These are phyloP conservation scores for Diaporthe destruens DNA, from an alignment of 2,329 filamentous ascomycete species.

Conservation along the genomic window DNA sequence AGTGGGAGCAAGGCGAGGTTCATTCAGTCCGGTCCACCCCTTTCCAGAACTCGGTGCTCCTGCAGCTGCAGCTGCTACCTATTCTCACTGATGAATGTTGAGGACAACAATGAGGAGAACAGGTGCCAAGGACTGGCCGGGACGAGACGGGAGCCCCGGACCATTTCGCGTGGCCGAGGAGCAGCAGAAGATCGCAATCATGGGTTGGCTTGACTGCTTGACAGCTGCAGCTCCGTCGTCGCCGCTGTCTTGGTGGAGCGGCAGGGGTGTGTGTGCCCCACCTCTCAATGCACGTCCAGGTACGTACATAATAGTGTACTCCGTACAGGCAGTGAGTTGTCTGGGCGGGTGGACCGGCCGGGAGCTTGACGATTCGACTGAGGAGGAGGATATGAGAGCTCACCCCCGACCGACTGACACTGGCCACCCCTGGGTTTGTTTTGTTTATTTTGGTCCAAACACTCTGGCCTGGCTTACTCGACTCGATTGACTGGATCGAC, in stretches of 20 bases:
- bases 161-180: constrained; percentile 10
- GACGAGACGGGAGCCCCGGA: not conserved
- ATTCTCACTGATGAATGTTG: not conserved
- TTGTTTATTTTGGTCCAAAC: constrained; percentile 35
- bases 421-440: constrained; percentile 12
- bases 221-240: constrained; percentile 32
- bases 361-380: not conserved
- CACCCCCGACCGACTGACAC: not conserved
- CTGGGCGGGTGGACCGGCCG: constrained; percentile 16
- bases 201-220: constrained; percentile 29
- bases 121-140: not conserved
- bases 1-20: not conserved
- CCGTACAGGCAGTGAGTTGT: constrained; percentile 9
- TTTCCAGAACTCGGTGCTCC: not conserved
- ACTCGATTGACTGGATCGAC: constrained; percentile 2
- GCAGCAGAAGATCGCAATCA: constrained; percentile 29
- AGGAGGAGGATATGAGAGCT: constrained; percentile 7
- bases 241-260: not conserved
- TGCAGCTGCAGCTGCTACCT: not conserved
- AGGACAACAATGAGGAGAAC: not conserved
- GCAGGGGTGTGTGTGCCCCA: not conserved
- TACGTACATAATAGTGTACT: not conserved
- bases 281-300: constrained; percentile 22
- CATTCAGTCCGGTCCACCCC: not conserved
- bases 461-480: constrained; percentile 30